Base-by-base conservation (phyloP, 805 yeast genomes). In the Priceomyces medius region DNA sequence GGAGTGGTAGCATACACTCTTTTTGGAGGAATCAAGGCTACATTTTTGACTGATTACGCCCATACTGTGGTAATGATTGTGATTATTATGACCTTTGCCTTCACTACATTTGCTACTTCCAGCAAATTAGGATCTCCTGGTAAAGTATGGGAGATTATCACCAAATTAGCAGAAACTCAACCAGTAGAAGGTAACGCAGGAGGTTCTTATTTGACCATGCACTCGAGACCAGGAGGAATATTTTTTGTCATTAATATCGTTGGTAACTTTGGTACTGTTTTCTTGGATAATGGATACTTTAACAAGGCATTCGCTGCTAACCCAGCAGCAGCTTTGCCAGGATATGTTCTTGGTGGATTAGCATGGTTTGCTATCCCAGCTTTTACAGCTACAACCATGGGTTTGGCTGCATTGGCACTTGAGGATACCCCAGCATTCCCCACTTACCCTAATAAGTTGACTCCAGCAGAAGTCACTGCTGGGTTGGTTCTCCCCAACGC, bases 311-410 rank as follows among this genome's bases (percentile, higher is more conserved):
- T 88, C 59, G 88, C 95, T 20, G 82, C 91, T 7, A 76, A 83
- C 45, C 95, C 96, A 17, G 85, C 80, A 8, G 81, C 93, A 35
- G 88, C 95, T 21, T 68, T 88, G 50, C 91, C 93, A 6, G 97
- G 96, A 17, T 89, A 89, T 62, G 81, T 87, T 19, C 64, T 86
- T 44, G 97, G 96, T 44, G 96, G 96, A 20, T 61, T 89, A 34
- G 85, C 91, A 0, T 89, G 97, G 96, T 84, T 87, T 58, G 90
- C 95, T 6, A 83, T 89, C 49, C 97, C 97, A 35, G 83, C 83
- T 71, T 74, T 86, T 43, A 76, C 81, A 38, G 85, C 95, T 12
- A 82, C 91, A 2, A 85, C 95, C 6, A 75, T 88, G 85, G 96
- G 97, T 9, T 67, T 88, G n/a, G 88, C 90, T 16, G 87, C 87